These are phyloP conservation scores for Epipyxis sp. DNA, from an alignment of 108 stramenopile genomes.

Conservation along the genomic window DNA sequence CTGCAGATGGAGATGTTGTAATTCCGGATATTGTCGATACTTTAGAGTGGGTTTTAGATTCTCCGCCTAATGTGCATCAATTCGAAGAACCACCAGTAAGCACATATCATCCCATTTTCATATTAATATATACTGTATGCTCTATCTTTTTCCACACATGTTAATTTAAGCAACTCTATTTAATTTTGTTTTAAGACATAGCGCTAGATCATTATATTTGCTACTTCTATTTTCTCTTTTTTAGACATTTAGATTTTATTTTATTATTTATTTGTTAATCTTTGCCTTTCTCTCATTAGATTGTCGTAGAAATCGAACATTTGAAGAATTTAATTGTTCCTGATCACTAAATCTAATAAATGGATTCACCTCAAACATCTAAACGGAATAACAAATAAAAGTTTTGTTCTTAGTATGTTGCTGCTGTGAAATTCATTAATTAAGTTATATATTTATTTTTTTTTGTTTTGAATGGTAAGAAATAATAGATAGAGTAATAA, in stretches of 20 bases:
- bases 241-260: background rate
- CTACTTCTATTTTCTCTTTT: background rate
- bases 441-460: background rate
- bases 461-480: background rate
- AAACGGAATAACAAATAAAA: background rate
- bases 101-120: too few species aligned
- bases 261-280: background rate
- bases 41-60: slow-evolving; percentile 23
- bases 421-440: background rate
- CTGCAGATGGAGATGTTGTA: background rate
- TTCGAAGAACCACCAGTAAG: slow-evolving; percentile 29
- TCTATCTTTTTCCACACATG: too few species aligned
- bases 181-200: background rate
- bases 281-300: too few species aligned
- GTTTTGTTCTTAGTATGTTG: background rate
- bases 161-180: too few species aligned
- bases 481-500: background rate
- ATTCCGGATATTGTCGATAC: slow-evolving; percentile 6
- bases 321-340: background rate
- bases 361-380: background rate
- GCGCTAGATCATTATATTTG: background rate
- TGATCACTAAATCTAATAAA: slow-evolving; percentile 2
- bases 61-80: slow-evolving; percentile 22
- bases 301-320: background rate
- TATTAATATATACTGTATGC: too few species aligned